phyloP scores from a whole-genome alignment of 805 yeast species.

The Candida stauntonica region DNA sequence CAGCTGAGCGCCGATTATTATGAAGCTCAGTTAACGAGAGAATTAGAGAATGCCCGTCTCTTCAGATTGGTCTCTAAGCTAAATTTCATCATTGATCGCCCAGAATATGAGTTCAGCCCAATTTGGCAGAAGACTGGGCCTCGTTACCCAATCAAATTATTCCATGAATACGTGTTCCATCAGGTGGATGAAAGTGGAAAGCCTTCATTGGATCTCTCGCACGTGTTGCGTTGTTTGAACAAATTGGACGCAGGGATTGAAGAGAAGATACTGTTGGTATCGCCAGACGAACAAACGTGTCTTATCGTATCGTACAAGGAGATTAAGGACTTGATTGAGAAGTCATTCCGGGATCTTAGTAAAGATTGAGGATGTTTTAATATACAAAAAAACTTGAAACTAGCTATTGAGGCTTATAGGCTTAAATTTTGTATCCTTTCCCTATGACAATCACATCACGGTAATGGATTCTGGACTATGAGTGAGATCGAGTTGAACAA shows the following conservation, averaged over 20 bases:
- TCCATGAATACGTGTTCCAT: conserved; percentile 82
- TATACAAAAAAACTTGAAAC: background rate
- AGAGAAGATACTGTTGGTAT: conserved; percentile 74
- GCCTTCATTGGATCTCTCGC: conserved; percentile 77
- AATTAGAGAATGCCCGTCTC: conserved; percentile 83
- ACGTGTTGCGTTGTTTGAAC: conserved; percentile 73
- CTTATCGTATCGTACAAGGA: conserved; percentile 83
- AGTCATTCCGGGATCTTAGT: conserved; percentile 52
- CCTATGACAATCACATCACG: too few relatives aligned
- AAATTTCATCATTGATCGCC: conserved; percentile 71
- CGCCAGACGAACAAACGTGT: conserved; percentile 82
- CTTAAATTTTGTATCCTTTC: too few relatives aligned
- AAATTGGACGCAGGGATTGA: conserved; percentile 90
- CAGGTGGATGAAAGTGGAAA: conserved; percentile 74
- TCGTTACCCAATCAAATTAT: conserved; percentile 65
- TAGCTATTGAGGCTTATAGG: background rate
- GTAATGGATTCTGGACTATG: too few relatives aligned
- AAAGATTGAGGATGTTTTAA: conserved; percentile 7
- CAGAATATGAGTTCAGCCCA: conserved; percentile 53
- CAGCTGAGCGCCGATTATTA: conserved; percentile 51
- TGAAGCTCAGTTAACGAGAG: conserved; percentile 60
- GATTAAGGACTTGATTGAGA: conserved; percentile 64
- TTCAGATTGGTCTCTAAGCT: conserved; percentile 80
- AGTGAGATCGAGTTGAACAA: too few relatives aligned
- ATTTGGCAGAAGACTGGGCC: conserved; percentile 73